These are phyloP conservation scores for Ephemerocybe angulata DNA, from an alignment of 768 basidiomycete species.

Conservation along the genomic window DNA sequence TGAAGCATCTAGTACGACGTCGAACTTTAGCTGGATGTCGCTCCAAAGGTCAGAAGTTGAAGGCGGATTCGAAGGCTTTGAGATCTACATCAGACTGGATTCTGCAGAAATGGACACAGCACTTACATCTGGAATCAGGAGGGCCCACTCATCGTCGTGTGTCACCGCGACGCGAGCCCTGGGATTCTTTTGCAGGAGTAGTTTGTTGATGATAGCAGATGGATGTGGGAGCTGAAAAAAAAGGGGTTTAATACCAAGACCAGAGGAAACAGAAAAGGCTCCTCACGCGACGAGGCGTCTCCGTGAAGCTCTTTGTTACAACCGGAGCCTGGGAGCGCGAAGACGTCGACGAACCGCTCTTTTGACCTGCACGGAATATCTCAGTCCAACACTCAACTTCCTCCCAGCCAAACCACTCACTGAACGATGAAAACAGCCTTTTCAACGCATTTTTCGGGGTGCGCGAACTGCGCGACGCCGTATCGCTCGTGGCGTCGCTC, in stretches of 20 bases:
- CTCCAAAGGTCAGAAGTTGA: background rate
- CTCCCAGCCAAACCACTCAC: background rate
- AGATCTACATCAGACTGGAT: no score
- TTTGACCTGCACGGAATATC: background rate
- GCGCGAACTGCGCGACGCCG: background rate
- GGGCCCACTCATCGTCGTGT: conserved; percentile 11
- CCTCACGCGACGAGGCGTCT: background rate
- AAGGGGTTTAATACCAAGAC: background rate
- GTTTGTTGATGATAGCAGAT: conserved; percentile 1
- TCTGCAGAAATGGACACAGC: no score
- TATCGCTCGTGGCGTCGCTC: conserved; percentile 4
- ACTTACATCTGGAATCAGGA: conserved; percentile 5
- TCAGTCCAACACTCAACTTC: background rate
- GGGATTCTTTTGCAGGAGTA: conserved; percentile 6
- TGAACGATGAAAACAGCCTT: conserved; percentile 8
- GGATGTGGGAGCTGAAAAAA: conserved; percentile 1
- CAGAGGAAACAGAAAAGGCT: background rate
- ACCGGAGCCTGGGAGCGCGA: background rate
- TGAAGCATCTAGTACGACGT: conserved; percentile 6
- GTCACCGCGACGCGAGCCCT: conserved; percentile 8
- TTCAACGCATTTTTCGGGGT: conserved; percentile 1
- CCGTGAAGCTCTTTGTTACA: background rate
- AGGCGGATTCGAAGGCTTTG: background rate
- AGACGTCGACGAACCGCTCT: background rate
- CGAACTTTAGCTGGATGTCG: conserved; percentile 3